Evolutionary conservation across 2,329 filamentous ascomycete genomes (phyloP).

Genomic region (Colletotrichum liriopes): DNA sequence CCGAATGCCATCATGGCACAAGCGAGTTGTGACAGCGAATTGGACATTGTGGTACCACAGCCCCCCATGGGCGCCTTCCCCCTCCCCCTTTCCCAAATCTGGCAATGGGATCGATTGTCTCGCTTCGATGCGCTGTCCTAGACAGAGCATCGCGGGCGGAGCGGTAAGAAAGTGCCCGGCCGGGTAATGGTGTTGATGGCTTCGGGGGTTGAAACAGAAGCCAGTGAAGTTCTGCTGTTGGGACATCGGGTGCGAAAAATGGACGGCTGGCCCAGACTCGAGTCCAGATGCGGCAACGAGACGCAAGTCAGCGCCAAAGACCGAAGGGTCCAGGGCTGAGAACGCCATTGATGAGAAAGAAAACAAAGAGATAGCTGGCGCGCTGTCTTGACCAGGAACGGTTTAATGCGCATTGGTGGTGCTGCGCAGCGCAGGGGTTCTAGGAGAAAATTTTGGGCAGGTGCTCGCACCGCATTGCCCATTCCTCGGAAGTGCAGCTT

Average conservation of each 20-base stretch:
- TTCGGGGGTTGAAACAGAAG: background rate
- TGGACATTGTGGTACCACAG: conserved; percentile 15
- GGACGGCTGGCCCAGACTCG: conserved; percentile 15
- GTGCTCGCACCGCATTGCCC: background rate
- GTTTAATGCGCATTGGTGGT: conserved; percentile 17
- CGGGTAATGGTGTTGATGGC: conserved; percentile 7
- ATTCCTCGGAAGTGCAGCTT: conserved; percentile 17
- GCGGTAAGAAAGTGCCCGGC: background rate
- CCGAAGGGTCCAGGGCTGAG: conserved; percentile 16
- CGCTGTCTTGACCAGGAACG: conserved; percentile 24
- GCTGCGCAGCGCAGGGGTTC: conserved; percentile 30
- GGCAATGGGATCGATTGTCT: conserved; percentile 4
- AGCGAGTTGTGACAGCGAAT: conserved; percentile 11
- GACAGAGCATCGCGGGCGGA: conserved; percentile 23
- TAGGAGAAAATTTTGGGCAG: conserved; percentile 5
- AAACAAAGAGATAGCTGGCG: conserved; percentile 11
- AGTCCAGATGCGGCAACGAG: conserved; percentile 16
- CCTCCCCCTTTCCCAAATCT: background rate
- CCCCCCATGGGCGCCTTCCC: background rate
- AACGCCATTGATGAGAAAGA: conserved; percentile 5
- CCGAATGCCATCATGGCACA: conserved; percentile 32
- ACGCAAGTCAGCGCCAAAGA: conserved; percentile 10
- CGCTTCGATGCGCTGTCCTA: conserved; percentile 22
- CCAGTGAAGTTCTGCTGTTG: background rate
- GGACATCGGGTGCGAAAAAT: background rate